Evolutionary conservation across 768 basidiomycete species (phyloP).

Genomic region (Trichaptum fuscoviolaceum): DNA sequence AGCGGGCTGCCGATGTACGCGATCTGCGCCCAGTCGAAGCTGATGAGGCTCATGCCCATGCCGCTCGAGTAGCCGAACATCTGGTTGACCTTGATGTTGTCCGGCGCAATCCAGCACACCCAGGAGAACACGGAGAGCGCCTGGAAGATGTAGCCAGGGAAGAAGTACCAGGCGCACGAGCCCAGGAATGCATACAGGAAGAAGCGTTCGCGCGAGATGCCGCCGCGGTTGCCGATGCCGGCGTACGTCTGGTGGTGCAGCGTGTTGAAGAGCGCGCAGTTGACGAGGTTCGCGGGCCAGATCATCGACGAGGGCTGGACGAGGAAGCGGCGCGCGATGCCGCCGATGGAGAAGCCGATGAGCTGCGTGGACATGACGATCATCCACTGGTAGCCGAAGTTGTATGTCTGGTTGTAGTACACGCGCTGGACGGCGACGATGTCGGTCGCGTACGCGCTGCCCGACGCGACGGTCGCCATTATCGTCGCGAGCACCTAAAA

Average conservation of each 20-base stretch:
- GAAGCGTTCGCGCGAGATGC: constrained; percentile 71
- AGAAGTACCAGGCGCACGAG: constrained; percentile 47
- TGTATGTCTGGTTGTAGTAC: constrained; percentile 36
- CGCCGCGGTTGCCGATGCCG: constrained; percentile 56
- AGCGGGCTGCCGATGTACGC: constrained; percentile 68
- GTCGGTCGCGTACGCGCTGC: constrained; percentile 36
- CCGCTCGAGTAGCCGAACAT: constrained; percentile 55
- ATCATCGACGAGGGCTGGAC: constrained; percentile 22
- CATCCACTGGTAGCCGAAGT: constrained; percentile 35
- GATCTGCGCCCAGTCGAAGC: constrained; percentile 76
- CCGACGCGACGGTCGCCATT: constrained; percentile 33
- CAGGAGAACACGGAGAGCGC: constrained; percentile 40
- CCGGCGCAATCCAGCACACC: constrained; percentile 65
- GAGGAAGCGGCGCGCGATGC: constrained; percentile 26
- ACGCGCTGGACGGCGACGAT: constrained; percentile 41
- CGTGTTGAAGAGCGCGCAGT: constrained; percentile 73
- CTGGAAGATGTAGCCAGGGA: constrained; percentile 72
- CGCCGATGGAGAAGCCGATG: constrained; percentile 27
- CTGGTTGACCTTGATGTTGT: constrained; percentile 66
- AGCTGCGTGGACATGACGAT: constrained; percentile 32
- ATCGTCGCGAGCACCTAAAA: constrained; percentile 42
- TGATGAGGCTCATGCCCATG: constrained; percentile 69
- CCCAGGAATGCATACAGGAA: constrained; percentile 60
- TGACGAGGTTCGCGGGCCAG: constrained; percentile 52
- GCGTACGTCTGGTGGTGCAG: constrained; percentile 65